Conservation (phyloP, 1,284 basidiomycete genomes). For the Leucoagaricus sp. region DNA sequence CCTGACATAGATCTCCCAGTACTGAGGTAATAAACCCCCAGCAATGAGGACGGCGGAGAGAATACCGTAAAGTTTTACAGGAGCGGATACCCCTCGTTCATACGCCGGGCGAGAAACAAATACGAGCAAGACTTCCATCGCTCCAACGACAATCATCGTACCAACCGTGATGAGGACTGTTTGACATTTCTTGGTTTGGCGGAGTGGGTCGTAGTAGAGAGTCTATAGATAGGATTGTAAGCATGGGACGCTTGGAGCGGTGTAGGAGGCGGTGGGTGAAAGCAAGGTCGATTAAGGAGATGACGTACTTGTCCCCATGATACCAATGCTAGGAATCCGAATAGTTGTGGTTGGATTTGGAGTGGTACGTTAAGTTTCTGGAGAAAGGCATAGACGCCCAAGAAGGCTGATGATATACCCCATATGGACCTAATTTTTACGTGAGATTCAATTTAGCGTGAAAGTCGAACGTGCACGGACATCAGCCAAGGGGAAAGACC, state of each 20-base stretch:
- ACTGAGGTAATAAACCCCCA: constrained; percentile 62
- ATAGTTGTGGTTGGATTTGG: constrained; percentile 75
- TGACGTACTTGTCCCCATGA: constrained; percentile 66
- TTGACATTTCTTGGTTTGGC: constrained; percentile 18
- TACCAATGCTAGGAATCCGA: constrained; percentile 60
- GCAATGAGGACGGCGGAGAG: constrained; percentile 63
- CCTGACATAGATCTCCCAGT: constrained; percentile 70
- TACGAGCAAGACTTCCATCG: constrained; percentile 24
- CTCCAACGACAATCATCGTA: constrained; percentile 21
- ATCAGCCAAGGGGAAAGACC: constrained; percentile 72
- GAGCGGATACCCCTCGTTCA: constrained; percentile 39
- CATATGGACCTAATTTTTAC: constrained; percentile 61
- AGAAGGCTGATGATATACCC: constrained; percentile 61
- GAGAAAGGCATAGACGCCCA: constrained; percentile 72
- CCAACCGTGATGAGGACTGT: constrained; percentile 17
- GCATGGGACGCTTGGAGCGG: background rate
- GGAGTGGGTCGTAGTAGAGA: constrained; percentile 26
- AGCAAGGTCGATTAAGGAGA: background rate
- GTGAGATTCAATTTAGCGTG: background rate
- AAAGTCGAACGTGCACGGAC: constrained; percentile 45
- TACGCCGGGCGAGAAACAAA: constrained; percentile 23
- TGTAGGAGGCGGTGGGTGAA: background rate
- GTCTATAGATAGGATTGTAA: constrained; percentile 21
- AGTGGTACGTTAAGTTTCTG: constrained; percentile 76
- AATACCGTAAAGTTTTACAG: constrained; percentile 66